Conservation (phyloP, 2,329 filamentous ascomycete genomes). For the Paecilomyces fulvus region DNA sequence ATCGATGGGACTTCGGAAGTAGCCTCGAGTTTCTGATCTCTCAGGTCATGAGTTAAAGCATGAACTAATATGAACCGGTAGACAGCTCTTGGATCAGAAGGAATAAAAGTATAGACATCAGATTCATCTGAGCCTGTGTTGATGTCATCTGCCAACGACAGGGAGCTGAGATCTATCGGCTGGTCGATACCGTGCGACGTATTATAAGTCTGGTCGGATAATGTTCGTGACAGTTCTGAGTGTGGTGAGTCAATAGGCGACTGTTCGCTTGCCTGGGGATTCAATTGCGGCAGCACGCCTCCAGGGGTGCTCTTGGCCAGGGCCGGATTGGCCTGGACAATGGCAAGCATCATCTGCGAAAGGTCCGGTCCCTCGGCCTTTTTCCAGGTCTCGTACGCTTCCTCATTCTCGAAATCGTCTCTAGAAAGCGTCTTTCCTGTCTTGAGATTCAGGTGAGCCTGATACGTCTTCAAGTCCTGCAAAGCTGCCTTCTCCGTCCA, state of each 20-base stretch:
- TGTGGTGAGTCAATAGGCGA: constrained; percentile 33
- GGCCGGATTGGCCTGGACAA: constrained; percentile 72
- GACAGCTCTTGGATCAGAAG: constrained; percentile 69
- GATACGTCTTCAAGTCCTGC: constrained; percentile 86
- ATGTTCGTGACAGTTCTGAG: constrained; percentile 38
- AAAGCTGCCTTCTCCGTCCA: constrained; percentile 93
- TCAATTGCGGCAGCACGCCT: constrained; percentile 50
- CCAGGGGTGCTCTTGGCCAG: constrained; percentile 67
- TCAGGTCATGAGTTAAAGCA: constrained; percentile 57
- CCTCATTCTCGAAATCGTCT: constrained; percentile 84
- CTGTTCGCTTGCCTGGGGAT: constrained; percentile 30
- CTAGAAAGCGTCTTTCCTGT: constrained; percentile 66
- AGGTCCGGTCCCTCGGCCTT: constrained; percentile 79
- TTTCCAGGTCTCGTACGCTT: constrained; percentile 84
- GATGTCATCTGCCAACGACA: constrained; percentile 46
- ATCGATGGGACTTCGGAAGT: constrained; percentile 41
- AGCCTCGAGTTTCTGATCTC: constrained; percentile 45
- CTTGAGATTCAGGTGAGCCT: constrained; percentile 75
- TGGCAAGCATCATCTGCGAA: constrained; percentile 86
- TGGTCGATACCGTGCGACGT: constrained; percentile 56
- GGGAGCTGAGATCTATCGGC: constrained; percentile 49
- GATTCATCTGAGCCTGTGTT: constrained; percentile 38
- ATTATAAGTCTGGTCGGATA: constrained; percentile 38
- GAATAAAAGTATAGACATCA: constrained; percentile 78
- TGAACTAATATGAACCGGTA: constrained; percentile 77